A percentile compares a stretch with the other conserved stretches of the same genome.
phyloP scores from a whole-genome alignment of 352 stramenopile species.

The Thalassiosira ordinaria region DNA sequence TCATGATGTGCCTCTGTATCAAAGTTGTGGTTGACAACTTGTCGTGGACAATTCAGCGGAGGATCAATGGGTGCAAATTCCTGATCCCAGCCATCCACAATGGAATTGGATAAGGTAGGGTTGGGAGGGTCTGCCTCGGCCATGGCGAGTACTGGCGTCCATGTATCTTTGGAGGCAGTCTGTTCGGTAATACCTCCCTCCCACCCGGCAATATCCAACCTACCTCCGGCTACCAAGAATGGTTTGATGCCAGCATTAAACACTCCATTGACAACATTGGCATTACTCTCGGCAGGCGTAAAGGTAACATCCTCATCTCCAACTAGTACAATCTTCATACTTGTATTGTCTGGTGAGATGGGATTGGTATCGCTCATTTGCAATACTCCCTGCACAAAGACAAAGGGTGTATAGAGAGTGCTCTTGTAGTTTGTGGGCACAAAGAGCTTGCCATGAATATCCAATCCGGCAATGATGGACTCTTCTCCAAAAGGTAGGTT shows the following conservation, averaged over 20 bases:
- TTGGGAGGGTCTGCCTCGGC: slow-evolving; percentile 15
- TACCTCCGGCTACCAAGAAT: slow-evolving; percentile 58
- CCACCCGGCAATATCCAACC: slow-evolving; percentile 52
- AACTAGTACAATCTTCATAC: slow-evolving; percentile 60
- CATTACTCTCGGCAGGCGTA: slow-evolving; percentile 43
- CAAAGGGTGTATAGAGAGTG: slow-evolving; percentile 52
- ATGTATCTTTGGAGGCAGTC: neutral
- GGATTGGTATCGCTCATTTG: slow-evolving; percentile 57
- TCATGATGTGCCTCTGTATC: slow-evolving; percentile 24
- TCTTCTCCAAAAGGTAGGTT: slow-evolving; percentile 11
- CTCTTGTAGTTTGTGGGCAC: slow-evolving; percentile 56
- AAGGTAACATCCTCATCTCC: slow-evolving; percentile 41
- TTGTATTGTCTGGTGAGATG: slow-evolving; percentile 28
- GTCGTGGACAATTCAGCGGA: slow-evolving; percentile 12
- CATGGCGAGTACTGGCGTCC: slow-evolving; percentile 15
- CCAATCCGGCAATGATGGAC: slow-evolving; percentile 29
- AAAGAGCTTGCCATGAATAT: slow-evolving; percentile 64
- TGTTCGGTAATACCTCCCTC: neutral
- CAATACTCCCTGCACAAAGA: slow-evolving; percentile 67
- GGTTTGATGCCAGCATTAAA: slow-evolving; percentile 55
- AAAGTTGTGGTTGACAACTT: slow-evolving; percentile 39
- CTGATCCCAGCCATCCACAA: neutral
- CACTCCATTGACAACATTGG: slow-evolving; percentile 2
- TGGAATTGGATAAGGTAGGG: neutral
- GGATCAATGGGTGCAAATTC: neutral